phyloP scores from a whole-genome alignment of 139 green algal species.

The Eudorina sp. region DNA sequence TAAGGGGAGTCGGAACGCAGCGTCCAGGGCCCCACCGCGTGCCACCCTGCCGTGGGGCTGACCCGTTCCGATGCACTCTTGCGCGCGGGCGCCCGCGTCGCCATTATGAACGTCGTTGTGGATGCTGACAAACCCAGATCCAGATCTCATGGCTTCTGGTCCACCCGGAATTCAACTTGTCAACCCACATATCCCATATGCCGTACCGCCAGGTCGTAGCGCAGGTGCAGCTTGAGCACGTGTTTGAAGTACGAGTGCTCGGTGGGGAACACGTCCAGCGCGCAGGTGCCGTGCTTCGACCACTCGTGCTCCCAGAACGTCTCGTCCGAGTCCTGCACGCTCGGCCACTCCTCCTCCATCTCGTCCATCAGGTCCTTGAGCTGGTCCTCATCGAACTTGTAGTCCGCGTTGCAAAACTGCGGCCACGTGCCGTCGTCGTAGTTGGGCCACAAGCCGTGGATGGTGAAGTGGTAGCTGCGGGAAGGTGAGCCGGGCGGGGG shows the following conservation, averaged over 20 bases:
- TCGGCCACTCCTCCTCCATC: constrained; percentile 54
- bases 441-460: constrained; percentile 86
- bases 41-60: too few species aligned
- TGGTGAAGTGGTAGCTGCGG: constrained; percentile 74
- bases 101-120: too few species aligned
- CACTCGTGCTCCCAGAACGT: constrained; percentile 76
- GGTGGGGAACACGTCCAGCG: constrained; percentile 55
- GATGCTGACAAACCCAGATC: too few species aligned
- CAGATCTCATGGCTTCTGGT: too few species aligned
- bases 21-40: too few species aligned
- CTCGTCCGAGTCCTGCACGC: constrained; percentile 24
- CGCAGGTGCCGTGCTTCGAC: constrained; percentile 78
- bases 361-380: constrained; percentile 44
- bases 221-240: constrained; percentile 63
- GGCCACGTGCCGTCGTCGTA: constrained; percentile 71
- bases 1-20: too few species aligned
- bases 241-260: constrained; percentile 69
- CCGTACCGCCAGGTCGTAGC: constrained; percentile 66
- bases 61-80: too few species aligned
- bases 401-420: constrained; percentile 65
- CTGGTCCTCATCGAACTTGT: constrained; percentile 46
- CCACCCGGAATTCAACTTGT: too few species aligned
- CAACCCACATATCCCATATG: too few species aligned
- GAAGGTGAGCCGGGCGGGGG: too few species aligned
- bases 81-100: too few species aligned